Evolutionary conservation across 1,139 yeast genomes (phyloP).

Genomic region (Schwanniomyces etchellsii): DNA sequence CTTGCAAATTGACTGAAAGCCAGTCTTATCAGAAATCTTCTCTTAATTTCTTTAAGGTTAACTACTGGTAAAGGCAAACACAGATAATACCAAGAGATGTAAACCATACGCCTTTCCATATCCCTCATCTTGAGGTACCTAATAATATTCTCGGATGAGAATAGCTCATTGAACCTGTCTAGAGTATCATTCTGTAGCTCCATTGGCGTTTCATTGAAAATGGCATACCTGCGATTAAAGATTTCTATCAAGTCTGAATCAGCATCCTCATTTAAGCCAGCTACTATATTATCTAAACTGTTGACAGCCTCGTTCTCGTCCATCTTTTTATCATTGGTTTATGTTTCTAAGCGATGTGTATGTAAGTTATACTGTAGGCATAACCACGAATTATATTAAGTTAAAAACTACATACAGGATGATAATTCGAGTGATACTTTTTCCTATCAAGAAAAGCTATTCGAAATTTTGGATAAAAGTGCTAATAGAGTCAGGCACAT

Average conservation of each 20-base stretch:
- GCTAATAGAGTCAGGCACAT: slow-evolving; percentile 5
- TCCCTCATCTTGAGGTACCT: not conserved
- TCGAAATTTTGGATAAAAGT: slow-evolving; percentile 4
- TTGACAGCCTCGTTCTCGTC: not conserved
- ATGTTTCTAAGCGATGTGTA: too few relatives aligned
- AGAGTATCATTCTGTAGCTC: not conserved
- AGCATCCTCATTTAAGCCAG: not conserved
- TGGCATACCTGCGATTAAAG: not conserved
- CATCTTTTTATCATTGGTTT: too few relatives aligned
- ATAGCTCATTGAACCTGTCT: not conserved
- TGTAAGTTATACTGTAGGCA: too few relatives aligned
- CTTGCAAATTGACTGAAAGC: too few relatives aligned
- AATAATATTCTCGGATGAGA: not conserved
- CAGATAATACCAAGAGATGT: not conserved
- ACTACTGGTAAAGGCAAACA: not conserved
- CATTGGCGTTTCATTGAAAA: not conserved
- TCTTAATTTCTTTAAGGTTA: not conserved
- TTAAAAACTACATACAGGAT: too few relatives aligned
- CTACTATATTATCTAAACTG: not conserved
- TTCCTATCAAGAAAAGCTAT: too few relatives aligned
- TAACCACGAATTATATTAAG: too few relatives aligned
- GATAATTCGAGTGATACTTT: too few relatives aligned
- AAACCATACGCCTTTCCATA: not conserved
- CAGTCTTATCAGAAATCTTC: not conserved
- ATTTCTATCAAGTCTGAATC: not conserved